Percentiles rank a stretch among this genome's conserved stretches.
Evolutionary conservation across 371 early-diverging fungal species (phyloP).

Genomic region (Chytridium lagenaria): DNA sequence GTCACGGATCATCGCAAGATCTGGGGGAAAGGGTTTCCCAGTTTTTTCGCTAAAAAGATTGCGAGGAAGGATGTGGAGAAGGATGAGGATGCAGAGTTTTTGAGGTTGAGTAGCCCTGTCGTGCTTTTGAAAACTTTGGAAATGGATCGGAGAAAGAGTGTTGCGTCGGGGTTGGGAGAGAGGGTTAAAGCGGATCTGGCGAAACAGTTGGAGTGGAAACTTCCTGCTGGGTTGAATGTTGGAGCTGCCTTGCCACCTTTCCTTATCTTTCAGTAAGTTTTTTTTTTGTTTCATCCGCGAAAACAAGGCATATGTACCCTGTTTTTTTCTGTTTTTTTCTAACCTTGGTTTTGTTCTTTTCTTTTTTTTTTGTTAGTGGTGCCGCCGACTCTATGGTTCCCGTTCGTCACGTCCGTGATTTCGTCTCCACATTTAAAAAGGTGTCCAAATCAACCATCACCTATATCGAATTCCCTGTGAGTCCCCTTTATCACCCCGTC

Average conservation of each 20-base stretch:
- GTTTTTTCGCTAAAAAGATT: conserved; percentile 26
- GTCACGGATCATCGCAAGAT: conserved; percentile 35
- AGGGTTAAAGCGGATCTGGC: conserved; percentile 1
- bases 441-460: conserved; percentile 33
- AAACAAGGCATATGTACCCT: too few species aligned
- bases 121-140: conserved; percentile 36
- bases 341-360: neutral
- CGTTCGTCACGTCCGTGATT: conserved; percentile 40
- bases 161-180: conserved; percentile 2
- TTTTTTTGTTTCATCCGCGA: neutral
- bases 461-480: conserved; percentile 44
- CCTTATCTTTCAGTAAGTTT: conserved; percentile 41
- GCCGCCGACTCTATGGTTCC: conserved; percentile 41
- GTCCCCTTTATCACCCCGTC: neutral
- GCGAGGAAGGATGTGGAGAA: neutral
- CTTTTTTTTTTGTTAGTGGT: conserved; percentile 24
- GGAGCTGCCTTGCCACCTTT: conserved; percentile 33
- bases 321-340: neutral
- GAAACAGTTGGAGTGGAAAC: neutral
- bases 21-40: conserved; percentile 29
- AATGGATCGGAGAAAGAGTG: conserved; percentile 24
- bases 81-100: conserved; percentile 28
- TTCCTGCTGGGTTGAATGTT: conserved; percentile 8
- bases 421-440: conserved; percentile 38
- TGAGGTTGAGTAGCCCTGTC: conserved; percentile 34